Conservation (phyloP, 352 stramenopile species). For the Aphanomyces stellatus region DNA sequence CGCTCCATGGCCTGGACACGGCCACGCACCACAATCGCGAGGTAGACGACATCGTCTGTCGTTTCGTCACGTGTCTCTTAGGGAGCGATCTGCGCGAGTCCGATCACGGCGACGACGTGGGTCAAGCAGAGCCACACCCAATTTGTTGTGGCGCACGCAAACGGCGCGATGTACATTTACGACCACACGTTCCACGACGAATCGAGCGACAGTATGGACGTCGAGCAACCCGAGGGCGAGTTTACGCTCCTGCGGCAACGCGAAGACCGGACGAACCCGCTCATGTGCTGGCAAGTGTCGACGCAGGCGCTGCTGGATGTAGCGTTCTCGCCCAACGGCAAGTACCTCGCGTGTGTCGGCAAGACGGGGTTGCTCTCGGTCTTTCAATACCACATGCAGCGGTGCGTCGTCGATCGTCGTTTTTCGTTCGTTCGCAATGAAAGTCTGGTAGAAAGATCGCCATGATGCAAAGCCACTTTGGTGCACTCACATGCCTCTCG, state of each 20-base stretch:
- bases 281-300: constrained; percentile 7
- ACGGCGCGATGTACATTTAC: constrained; percentile 15
- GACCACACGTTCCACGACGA: constrained; percentile 17
- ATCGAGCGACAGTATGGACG: background rate
- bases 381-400: constrained; percentile 16
- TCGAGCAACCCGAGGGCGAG: constrained; percentile 6
- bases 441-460: constrained; percentile 8
- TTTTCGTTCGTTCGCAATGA: no score
- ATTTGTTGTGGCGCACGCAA: constrained; percentile 15
- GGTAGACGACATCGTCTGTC: background rate
- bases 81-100: constrained; percentile 6
- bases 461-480: constrained; percentile 18
- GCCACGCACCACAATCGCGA: constrained; percentile 15
- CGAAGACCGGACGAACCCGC: constrained; percentile 16
- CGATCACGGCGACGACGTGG: constrained; percentile 9
- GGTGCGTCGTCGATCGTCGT: no score
- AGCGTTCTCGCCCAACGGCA: constrained; percentile 15
- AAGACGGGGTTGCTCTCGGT: background rate
- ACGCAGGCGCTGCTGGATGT: constrained; percentile 5
- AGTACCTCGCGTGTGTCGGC: constrained; percentile 15
- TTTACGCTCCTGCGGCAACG: constrained; percentile 13
- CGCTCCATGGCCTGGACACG: constrained; percentile 17
- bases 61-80: background rate
- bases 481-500: background rate
- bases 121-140: constrained; percentile 19